Base-by-base conservation (phyloP, 2,329 filamentous ascomycete species). In the Herpotrichia juniperi region DNA sequence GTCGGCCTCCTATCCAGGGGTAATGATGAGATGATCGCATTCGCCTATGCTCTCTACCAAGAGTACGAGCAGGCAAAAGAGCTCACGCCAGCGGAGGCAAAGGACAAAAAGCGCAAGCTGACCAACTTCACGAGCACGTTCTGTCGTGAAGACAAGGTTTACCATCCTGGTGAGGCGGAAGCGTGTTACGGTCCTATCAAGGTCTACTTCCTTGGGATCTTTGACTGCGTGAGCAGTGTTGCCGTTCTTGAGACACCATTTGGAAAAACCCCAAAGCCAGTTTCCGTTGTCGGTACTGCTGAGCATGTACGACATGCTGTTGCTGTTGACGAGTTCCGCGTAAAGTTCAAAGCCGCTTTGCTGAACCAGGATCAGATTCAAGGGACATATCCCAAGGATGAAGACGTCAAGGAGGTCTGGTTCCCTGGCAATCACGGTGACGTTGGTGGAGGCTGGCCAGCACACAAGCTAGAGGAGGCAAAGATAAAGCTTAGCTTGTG, bases 111-210 rank as follows among this genome's bases (percentile, higher is more conserved):
- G 50, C 74, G 78, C 49, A 63, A 67, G 0, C 74, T 76, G 68
- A 75, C 71, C 4, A 71, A 76, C 9, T 79, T 79, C 69, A 79
- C 77, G 54, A 66, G 64, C 37, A 78, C 77, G 0, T 80, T 79
- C 56, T 78, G 76, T 56, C 37, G 34, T 21, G 16, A 17, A 10
- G 34, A 37, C 34, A 37, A 37, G 34, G 12, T 8, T 21, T 21
- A 37, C 34, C n/a, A 19, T 14, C 4, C 4, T 19, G 21, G 21
- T 4, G 21, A 55, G 11, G 74, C 68, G 0, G 64, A 45, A 22
- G 19, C 14, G 43, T n/a, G 12, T n/a, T 26, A 21, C 8, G 2
- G 12, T 2, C 25, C 74, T 39, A 73, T 78, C 43, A 66, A 67
- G 17, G 69, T 79, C 5, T 69, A 79, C 53, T 79, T 78, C 53